Base-by-base conservation (phyloP, 2,329 filamentous ascomycete species). In the Trichophyton schoenleinii region DNA sequence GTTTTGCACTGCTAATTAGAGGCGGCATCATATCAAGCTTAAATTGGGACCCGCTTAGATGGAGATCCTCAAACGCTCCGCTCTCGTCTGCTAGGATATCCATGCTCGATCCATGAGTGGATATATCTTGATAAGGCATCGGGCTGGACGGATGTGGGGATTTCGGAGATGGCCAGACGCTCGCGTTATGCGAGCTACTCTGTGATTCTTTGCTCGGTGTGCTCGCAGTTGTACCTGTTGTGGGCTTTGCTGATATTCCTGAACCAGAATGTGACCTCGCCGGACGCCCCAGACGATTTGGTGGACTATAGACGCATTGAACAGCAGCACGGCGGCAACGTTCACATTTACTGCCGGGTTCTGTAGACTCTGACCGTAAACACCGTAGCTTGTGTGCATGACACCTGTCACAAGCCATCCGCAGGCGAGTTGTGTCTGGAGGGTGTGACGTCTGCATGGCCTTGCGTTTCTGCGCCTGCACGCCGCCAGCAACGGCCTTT, bases 321-420 rank as follows among this genome's bases (percentile, higher is more conserved):
- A 57, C 52, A 7, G 25, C 34, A 15, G 52, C 52, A 18, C 52
- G 52, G 28, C 25, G 52, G 28, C 52, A 57, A 7, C 52, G 52
- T 28, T 57, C 52, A 38, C 52, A 57, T 57, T 36, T 38, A 57
- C 52, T 22, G 13, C 52, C 52, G 5, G 52, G 13, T 34, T 57
- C 34, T 22, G 52, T 34, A 18, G 11, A 31, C 25, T 57, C 34
- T 31, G 52, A 18, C 20, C 52, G 52, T 18, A 57, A n/a, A 57
- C 52, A 57, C 18, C 52, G 52, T 38, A 57, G 22, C 20, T 57
- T 57, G 28, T 57, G 52, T 22, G 52, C 52, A 57, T 57, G 52
- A 28, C 52, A 57, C 34, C 52, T 31, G 34, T 57, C 52, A 57
- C 52, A 57, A 28, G 52, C 52, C 22, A 38, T 28, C 34, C 52